Conservation (phyloP, 75 land plant species). For the Cunninghamia lanceolata region DNA sequence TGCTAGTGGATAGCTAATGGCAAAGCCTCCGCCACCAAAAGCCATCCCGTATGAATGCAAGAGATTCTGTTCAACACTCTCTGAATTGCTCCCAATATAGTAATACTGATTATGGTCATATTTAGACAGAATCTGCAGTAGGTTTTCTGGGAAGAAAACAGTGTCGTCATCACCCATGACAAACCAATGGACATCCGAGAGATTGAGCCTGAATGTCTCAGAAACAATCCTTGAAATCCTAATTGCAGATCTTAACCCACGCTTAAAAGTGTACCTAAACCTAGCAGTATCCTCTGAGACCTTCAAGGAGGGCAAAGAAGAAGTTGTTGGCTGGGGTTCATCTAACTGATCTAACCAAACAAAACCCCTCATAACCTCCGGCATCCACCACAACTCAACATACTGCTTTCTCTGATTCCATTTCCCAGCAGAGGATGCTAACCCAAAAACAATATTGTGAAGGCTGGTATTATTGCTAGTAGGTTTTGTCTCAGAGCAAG, state of each 20-base stretch:
- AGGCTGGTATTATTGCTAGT: slow-evolving; percentile 9
- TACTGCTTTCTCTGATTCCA: slow-evolving; percentile 32
- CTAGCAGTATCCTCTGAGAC: slow-evolving; percentile 53
- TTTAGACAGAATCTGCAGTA: slow-evolving; percentile 34
- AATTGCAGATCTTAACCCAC: slow-evolving; percentile 49
- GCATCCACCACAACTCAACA: slow-evolving; percentile 47
- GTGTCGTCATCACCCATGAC: slow-evolving; percentile 70
- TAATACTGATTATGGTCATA: slow-evolving; percentile 43
- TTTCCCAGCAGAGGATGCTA: slow-evolving; percentile 29
- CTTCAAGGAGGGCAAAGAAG: slow-evolving; percentile 28
- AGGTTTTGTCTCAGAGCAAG: neutral
- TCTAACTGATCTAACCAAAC: slow-evolving; percentile 35
- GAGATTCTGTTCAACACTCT: slow-evolving; percentile 55
- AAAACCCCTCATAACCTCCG: slow-evolving; percentile 34
- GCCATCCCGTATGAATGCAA: slow-evolving; percentile 60
- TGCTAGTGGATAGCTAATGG: slow-evolving; percentile 58
- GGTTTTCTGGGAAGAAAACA: slow-evolving; percentile 47
- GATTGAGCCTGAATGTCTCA: slow-evolving; percentile 44
- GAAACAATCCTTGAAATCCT: slow-evolving; percentile 69
- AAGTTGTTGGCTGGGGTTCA: too few relatives aligned
- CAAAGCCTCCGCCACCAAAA: slow-evolving; percentile 69
- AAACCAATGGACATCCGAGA: slow-evolving; percentile 58
- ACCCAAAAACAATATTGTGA: slow-evolving; percentile 33
- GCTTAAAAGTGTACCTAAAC: slow-evolving; percentile 42
- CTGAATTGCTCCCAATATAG: slow-evolving; percentile 51